A percentile compares a stretch with the other conserved stretches of the same genome.
phyloP scores from a whole-genome alignment of 371 early-diverging fungal species.

The Mortierella sp. region DNA sequence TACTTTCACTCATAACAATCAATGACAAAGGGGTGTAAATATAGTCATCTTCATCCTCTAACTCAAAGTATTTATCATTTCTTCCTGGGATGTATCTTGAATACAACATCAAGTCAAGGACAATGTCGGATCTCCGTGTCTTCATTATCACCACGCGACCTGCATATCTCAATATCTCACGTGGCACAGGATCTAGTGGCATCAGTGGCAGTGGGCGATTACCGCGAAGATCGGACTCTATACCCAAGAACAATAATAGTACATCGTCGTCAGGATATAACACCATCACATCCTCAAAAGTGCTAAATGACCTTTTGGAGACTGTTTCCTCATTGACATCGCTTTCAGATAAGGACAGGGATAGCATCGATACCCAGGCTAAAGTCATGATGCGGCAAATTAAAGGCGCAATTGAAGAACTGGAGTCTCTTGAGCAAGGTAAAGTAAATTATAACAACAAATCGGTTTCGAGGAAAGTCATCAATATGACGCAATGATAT shows the following conservation, averaged over 20 bases:
- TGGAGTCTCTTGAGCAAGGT: conserved; percentile 52
- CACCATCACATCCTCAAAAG: conserved; percentile 41
- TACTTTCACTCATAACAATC: background rate
- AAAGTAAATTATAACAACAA: background rate
- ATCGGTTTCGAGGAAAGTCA: background rate
- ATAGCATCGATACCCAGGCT: conserved; percentile 51
- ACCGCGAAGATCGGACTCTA: conserved; percentile 38
- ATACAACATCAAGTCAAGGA: conserved; percentile 32
- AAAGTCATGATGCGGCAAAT: conserved; percentile 56
- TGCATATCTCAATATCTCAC: conserved; percentile 47
- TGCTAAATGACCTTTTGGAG: conserved; percentile 39
- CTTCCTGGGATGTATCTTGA: background rate
- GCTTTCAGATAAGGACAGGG: conserved; percentile 53
- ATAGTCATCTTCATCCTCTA: background rate
- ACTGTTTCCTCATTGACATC: conserved; percentile 34
- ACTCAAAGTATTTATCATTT: background rate
- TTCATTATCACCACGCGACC: conserved; percentile 52
- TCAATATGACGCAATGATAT: background rate
- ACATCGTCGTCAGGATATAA: background rate
- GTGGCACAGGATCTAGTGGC: conserved; percentile 16
- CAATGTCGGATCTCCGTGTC: conserved; percentile 47
- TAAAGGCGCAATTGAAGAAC: conserved; percentile 54
- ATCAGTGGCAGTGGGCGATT: background rate
- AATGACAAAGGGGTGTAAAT: no score
- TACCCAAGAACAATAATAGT: conserved; percentile 4